A percentile compares a stretch with the other conserved stretches of the same genome.
These are phyloP conservation scores for Colletotrichum kahawae DNA, from an alignment of 2,329 filamentous ascomycete species.

Conservation along the genomic window DNA sequence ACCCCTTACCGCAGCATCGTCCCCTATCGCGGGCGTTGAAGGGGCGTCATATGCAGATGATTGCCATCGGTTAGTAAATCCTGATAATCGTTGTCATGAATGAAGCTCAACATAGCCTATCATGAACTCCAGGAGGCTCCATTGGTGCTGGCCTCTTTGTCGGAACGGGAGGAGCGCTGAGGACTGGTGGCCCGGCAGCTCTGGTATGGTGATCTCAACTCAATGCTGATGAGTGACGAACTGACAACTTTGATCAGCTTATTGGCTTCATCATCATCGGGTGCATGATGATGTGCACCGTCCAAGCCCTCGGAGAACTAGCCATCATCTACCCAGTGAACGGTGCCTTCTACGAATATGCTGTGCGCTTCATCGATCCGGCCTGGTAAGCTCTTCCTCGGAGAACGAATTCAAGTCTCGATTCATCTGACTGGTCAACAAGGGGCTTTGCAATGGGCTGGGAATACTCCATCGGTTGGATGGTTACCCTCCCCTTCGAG, in stretches of 20 bases:
- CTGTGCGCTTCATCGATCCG: constrained; percentile 64
- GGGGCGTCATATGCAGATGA: constrained; percentile 59
- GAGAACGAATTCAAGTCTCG: no score
- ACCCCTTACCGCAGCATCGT: neutral
- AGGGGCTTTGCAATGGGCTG: constrained; percentile 57
- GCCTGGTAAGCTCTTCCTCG: constrained; percentile 40
- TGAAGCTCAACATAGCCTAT: neutral
- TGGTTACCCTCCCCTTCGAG: neutral
- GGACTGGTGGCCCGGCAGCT: neutral
- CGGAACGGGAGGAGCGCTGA: neutral
- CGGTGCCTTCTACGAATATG: constrained; percentile 64
- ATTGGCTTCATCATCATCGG: constrained; percentile 60
- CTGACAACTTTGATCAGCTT: constrained; percentile 21
- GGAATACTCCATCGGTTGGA: constrained; percentile 35
- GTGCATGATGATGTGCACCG: constrained; percentile 55
- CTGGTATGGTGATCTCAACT: neutral
- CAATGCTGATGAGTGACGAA: rapidly evolving
- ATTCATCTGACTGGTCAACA: neutral
- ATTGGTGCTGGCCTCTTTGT: neutral
- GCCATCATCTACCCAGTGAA: constrained; percentile 65
- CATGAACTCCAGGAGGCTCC: neutral
- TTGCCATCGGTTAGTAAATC: constrained; percentile 32
- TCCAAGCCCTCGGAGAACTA: constrained; percentile 65
- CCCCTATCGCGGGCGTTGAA: constrained; percentile 5
- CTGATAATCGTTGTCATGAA: neutral